phyloP scores from a whole-genome alignment of 2,329 filamentous ascomycete genomes.

The Whalleya microplaca region DNA sequence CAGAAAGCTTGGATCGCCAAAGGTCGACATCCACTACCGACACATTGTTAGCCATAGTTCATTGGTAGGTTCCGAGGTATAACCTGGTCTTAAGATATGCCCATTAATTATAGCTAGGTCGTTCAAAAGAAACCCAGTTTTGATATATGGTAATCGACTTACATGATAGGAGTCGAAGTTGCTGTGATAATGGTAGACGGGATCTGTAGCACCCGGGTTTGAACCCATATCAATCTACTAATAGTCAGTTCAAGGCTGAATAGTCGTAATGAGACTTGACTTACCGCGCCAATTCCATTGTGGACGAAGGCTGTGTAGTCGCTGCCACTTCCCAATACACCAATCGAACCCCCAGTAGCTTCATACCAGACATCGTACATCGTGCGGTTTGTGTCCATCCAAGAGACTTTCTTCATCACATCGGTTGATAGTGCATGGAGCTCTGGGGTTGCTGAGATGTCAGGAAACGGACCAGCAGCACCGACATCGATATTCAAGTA shows the following conservation, averaged over 20 bases:
- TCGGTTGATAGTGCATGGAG: constrained; percentile 68
- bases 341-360: constrained; percentile 50
- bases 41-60: background rate
- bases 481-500: constrained; percentile 84
- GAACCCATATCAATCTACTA: constrained; percentile 62
- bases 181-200: constrained; percentile 77
- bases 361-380: constrained; percentile 48
- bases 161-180: constrained; percentile 79
- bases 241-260: constrained; percentile 22
- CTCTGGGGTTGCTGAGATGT: constrained; percentile 65
- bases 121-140: no score
- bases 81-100: background rate
- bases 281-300: constrained; percentile 45
- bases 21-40: constrained; percentile 66
- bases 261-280: constrained; percentile 42
- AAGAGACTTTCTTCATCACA: constrained; percentile 62
- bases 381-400: constrained; percentile 52
- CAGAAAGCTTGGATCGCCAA: constrained; percentile 69
- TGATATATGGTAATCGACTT: constrained; percentile 1
- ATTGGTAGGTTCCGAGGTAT: background rate
- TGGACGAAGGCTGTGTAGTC: constrained; percentile 72
- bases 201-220: constrained; percentile 44
- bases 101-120: no score
- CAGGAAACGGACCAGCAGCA: constrained; percentile 58
- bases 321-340: constrained; percentile 66